These are phyloP conservation scores for Pythium diclinum DNA, from an alignment of 352 stramenopile genomes.

Conservation along the genomic window DNA sequence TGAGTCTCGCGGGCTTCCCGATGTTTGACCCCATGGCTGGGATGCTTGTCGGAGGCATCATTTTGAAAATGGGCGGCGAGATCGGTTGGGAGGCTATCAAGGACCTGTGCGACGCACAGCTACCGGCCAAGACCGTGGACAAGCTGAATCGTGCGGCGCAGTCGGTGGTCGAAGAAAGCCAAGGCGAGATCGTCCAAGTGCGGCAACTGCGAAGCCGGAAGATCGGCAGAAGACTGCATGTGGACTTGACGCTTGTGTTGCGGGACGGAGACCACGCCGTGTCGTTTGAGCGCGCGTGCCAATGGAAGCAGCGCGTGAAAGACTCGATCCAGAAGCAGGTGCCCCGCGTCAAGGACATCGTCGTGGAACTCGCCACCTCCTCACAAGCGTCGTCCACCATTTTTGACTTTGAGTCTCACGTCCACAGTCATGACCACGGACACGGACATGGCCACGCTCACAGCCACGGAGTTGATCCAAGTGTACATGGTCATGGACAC, in stretches of 20 bases:
- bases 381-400: conserved; percentile 25
- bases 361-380: conserved; percentile 52
- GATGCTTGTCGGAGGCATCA: conserved; percentile 70
- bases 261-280: conserved; percentile 21
- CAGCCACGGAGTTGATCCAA: neutral
- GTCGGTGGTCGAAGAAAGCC: conserved; percentile 38
- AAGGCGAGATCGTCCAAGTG: conserved; percentile 43
- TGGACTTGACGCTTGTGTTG: conserved; percentile 59
- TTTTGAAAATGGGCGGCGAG: conserved; percentile 73
- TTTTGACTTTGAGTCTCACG: conserved; percentile 22
- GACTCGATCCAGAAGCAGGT: conserved; percentile 38
- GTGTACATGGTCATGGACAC: neutral
- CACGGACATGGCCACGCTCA: conserved; percentile 12
- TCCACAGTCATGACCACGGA: neutral
- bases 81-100: conserved; percentile 58
- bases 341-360: conserved; percentile 59
- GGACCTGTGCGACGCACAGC: conserved; percentile 62
- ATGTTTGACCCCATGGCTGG: conserved; percentile 67
- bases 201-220: conserved; percentile 51
- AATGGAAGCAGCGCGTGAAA: conserved; percentile 64
- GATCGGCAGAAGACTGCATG: conserved; percentile 54
- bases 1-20: conserved; percentile 58
- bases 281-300: conserved; percentile 38
- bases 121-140: conserved; percentile 35
- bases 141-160: conserved; percentile 40